Evolutionary conservation across 495 filamentous ascomycete genomes (phyloP).

Genomic region (Aspergillus sparsus): DNA sequence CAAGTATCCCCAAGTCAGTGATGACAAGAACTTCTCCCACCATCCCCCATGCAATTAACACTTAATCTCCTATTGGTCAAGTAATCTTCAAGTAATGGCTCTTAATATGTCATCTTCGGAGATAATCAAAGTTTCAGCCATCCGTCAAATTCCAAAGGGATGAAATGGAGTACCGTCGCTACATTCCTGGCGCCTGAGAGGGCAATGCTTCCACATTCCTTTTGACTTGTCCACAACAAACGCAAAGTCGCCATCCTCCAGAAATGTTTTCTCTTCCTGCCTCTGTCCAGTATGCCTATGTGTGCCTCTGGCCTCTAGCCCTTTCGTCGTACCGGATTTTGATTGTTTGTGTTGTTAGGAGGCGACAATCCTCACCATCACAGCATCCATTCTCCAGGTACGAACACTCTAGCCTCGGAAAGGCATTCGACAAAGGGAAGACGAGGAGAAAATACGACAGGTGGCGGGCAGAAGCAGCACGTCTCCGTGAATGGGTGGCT

Average conservation of each 20-base stretch:
- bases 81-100: conserved; percentile 1
- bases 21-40: background rate
- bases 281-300: conserved; percentile 19
- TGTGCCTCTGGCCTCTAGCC: conserved; percentile 23
- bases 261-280: conserved; percentile 6
- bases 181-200: conserved; percentile 37
- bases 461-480: background rate
- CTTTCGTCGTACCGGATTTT: conserved; percentile 5
- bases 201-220: conserved; percentile 44
- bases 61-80: background rate
- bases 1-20: background rate
- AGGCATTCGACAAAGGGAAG: background rate
- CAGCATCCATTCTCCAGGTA: background rate
- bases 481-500: conserved; percentile 2
- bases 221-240: conserved; percentile 40
- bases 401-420: background rate
- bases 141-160: conserved; percentile 3
- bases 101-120: background rate
- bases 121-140: conserved; percentile 6
- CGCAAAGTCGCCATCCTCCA: conserved; percentile 13
- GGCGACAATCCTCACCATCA: conserved; percentile 4
- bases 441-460: background rate
- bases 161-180: conserved; percentile 11
- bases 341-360: conserved; percentile 1
- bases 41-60: background rate